Evolutionary conservation across 345 rosid genomes (phyloP).

Genomic region (Populus deltoides): DNA sequence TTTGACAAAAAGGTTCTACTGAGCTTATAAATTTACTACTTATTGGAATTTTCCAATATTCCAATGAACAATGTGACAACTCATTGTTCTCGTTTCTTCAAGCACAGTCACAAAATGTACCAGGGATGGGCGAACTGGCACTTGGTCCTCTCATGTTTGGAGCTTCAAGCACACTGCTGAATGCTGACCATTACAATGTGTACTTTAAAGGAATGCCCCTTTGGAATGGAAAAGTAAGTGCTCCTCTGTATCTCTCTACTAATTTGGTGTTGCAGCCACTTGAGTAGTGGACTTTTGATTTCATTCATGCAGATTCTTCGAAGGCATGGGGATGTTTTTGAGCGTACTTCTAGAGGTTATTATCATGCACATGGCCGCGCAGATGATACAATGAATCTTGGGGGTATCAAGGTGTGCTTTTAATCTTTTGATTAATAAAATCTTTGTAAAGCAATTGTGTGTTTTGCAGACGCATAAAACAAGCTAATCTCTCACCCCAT

Average conservation of each 20-base stretch:
- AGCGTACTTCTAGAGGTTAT: conserved; percentile 69
- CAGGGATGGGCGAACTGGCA: conserved; percentile 86
- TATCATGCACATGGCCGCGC: conserved; percentile 96
- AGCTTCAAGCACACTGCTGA: conserved; percentile 71
- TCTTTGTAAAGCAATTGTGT: background rate
- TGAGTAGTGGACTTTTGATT: background rate
- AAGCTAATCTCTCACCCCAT: background rate
- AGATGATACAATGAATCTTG: conserved; percentile 97
- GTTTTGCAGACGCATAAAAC: background rate
- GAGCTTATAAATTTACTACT: background rate
- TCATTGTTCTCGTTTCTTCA: conserved; percentile 12
- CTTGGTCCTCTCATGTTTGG: conserved; percentile 81
- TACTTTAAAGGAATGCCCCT: conserved; percentile 83
- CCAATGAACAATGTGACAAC: background rate
- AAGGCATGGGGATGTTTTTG: conserved; percentile 95
- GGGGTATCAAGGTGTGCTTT: conserved; percentile 82
- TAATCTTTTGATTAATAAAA: background rate
- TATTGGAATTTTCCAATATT: background rate
- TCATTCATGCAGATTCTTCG: conserved; percentile 52
- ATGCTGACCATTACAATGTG: conserved; percentile 69
- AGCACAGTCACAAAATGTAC: conserved; percentile 55
- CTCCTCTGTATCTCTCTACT: background rate
- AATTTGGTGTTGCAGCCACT: background rate
- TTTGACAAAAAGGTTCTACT: background rate
- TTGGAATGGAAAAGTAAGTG: conserved; percentile 64